A percentile compares a stretch with the other conserved stretches of the same genome.
phyloP scores from a whole-genome alignment of 2,329 filamentous ascomycete species.

The Phialophora macrospora region DNA sequence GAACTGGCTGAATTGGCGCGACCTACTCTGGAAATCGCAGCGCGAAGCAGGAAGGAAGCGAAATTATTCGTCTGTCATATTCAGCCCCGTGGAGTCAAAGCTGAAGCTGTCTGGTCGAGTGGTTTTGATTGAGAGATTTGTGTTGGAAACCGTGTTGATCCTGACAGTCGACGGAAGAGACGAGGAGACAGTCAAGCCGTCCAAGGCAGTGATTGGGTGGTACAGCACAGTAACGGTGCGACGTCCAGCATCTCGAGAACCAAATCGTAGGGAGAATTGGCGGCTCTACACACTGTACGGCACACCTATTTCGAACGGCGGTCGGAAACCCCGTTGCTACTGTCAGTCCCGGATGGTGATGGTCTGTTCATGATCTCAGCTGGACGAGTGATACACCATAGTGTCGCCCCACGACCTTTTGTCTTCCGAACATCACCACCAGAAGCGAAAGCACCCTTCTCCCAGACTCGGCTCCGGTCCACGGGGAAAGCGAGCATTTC shows the following conservation, averaged over 20 bases:
- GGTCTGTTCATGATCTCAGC: background rate
- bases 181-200: background rate
- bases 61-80: background rate
- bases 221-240: too few relatives aligned
- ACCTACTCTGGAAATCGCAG: background rate
- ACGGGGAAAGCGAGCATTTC: background rate
- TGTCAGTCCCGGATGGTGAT: background rate
- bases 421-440: background rate
- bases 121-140: background rate
- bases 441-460: background rate
- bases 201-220: background rate
- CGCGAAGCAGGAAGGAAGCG: background rate
- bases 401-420: background rate
- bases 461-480: background rate
- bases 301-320: background rate
- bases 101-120: background rate
- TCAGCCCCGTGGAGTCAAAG: background rate
- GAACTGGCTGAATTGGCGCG: background rate
- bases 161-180: background rate
- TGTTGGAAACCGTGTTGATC: background rate
- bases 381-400: background rate
- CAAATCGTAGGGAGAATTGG: background rate
- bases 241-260: background rate
- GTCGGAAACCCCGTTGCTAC: background rate
- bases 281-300: background rate